These are phyloP conservation scores for Fusarium sp. DNA, from an alignment of 2,329 filamentous ascomycete genomes.

Conservation along the genomic window DNA sequence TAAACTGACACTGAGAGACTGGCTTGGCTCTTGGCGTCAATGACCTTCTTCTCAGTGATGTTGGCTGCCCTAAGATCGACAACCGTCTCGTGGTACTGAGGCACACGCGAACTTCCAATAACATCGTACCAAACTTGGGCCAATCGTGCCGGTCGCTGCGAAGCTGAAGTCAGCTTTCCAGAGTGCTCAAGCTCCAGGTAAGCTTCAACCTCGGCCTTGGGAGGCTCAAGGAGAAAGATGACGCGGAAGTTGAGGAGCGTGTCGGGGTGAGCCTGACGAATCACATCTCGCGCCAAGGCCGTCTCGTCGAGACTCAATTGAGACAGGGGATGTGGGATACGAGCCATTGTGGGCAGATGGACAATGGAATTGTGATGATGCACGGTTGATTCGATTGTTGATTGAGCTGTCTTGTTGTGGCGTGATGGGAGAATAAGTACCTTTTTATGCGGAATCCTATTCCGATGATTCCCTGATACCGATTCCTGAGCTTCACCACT, in stretches of 20 bases:
- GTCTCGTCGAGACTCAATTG: slow-evolving; percentile 46
- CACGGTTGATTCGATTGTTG: neutral
- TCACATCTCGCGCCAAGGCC: slow-evolving; percentile 50
- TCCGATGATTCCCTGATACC: neutral
- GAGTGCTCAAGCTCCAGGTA: slow-evolving; percentile 60
- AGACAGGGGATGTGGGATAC: slow-evolving; percentile 49
- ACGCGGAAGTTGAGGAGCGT: slow-evolving; percentile 59
- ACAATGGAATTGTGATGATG: neutral
- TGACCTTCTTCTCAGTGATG: slow-evolving; percentile 42
- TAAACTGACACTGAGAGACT: slow-evolving; percentile 45
- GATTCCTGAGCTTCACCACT: neutral
- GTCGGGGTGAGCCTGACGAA: slow-evolving; percentile 46
- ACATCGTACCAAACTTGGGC: slow-evolving; percentile 58
- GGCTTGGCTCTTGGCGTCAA: slow-evolving; percentile 47
- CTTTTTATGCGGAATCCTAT: neutral
- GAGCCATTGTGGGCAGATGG: neutral
- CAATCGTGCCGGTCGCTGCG: slow-evolving; percentile 49
- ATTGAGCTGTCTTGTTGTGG: neutral
- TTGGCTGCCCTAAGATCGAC: slow-evolving; percentile 47
- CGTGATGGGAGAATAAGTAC: neutral
- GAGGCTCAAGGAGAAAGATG: slow-evolving; percentile 63
- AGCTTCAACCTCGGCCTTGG: slow-evolving; percentile 58
- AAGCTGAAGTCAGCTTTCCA: slow-evolving; percentile 43
- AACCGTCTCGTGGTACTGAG: slow-evolving; percentile 50
- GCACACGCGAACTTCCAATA: slow-evolving; percentile 41